Evolutionary conservation across 2,329 filamentous ascomycete genomes (phyloP), one percentile per base, ranked within the genome.

Genomic region (Aspergillus sp.): DNA sequence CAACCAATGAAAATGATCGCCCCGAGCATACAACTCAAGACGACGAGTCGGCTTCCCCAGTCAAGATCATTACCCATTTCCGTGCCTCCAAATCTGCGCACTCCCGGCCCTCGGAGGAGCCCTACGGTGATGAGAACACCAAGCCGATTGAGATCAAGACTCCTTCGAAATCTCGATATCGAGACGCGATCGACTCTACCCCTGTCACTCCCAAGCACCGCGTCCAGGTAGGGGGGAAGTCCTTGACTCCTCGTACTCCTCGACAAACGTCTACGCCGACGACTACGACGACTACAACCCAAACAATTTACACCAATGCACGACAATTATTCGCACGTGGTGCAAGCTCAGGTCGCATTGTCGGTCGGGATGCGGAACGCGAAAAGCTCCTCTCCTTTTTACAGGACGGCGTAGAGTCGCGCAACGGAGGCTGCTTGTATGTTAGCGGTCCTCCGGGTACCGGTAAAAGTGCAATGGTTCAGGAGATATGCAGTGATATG

Each of bases 381-480:
- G 76, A 80, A 13, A 86, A 91, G 58, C 76, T 97, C 31, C 76
- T 78, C 11, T 71, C 67, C 0, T 97, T 96, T 66, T 79, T 97
- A 47, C 76, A 82, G 36, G 80, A 81, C 47, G 84, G 85, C 60
- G 76, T 86, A 4, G 77, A 81, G 7, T 71, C 82, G 16, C 78
- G 77, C 10, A 82, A 81, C 3, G 86, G 86, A 49, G 91, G 92
- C 49, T 97, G 93, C 67, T 81, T 96, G 47, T 99, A 99, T 68
- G 88, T 99, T 60, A 97, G 92, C 62, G 94, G 94, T 0, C 94
- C 94, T 3, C 94, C 94, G 2, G 94, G 94, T 10, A 99, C 94
- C 0, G 94, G 94, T 50, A 99, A 99, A 76, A 97, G 92, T 70
- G 94, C 94, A 25, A 88, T 97, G 78, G 85, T 97, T 56, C 86